phyloP scores from a whole-genome alignment of 164 flowering plant genomes.

The Sedum album region DNA sequence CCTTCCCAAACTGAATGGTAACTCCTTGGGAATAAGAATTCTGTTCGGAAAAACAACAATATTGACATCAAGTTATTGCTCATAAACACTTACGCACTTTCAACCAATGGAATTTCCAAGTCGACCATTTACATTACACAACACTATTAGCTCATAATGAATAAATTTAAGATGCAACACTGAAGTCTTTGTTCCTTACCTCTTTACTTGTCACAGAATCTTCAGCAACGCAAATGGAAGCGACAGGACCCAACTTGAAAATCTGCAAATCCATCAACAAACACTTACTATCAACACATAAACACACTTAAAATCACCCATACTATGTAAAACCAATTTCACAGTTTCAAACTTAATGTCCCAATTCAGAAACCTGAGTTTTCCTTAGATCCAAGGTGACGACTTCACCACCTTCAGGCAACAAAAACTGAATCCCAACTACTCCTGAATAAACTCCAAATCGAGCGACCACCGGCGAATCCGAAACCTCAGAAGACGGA shows the following conservation, averaged over 20 bases:
- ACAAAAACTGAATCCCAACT: slow-evolving; percentile 38
- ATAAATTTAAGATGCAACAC: not conserved
- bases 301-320: not conserved
- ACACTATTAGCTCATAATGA: not conserved
- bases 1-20: slow-evolving; percentile 55
- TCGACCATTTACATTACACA: not conserved
- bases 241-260: slow-evolving; percentile 45
- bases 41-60: slow-evolving; percentile 32
- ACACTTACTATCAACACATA: not conserved
- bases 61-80: not conserved
- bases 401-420: slow-evolving; percentile 23
- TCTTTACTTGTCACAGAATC: slow-evolving; percentile 29
- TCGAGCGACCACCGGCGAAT: slow-evolving; percentile 35
- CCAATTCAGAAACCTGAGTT: slow-evolving; percentile 34
- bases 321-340: too few relatives aligned
- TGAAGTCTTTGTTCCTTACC: slow-evolving; percentile 19
- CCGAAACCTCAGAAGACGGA: slow-evolving; percentile 20
- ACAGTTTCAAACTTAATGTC: not conserved
- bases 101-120: not conserved
- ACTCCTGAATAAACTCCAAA: slow-evolving; percentile 31
- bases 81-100: not conserved
- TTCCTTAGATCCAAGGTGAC: slow-evolving; percentile 32
- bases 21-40: slow-evolving; percentile 55
- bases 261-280: slow-evolving; percentile 32
- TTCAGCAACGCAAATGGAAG: slow-evolving; percentile 50